Percentiles rank a stretch among this genome's conserved stretches.
Evolutionary conservation across 306 rosid genomes (phyloP).

Genomic region (Boehmeria nivea): DNA sequence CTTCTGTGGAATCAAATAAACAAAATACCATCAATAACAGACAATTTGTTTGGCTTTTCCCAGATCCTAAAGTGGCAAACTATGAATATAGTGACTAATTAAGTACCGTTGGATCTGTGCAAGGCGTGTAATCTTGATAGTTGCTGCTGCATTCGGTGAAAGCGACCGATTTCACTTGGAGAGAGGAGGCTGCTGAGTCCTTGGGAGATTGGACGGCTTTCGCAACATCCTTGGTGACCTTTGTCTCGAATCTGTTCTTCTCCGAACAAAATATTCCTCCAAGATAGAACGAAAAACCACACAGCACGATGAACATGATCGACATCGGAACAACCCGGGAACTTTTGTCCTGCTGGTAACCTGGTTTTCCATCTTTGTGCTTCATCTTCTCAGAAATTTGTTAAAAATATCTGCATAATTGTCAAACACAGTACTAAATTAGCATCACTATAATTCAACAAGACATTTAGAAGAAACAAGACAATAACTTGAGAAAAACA

Average conservation of each 20-base stretch:
- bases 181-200: constrained; percentile 37
- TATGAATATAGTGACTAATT: constrained; percentile 15
- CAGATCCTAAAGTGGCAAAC: constrained; percentile 2
- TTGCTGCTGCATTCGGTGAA: constrained; percentile 66
- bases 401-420: constrained; percentile 43
- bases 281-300: constrained; percentile 79
- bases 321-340: constrained; percentile 43
- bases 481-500: no score
- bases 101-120: constrained; percentile 95
- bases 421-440: no score
- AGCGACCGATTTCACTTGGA: constrained; percentile 39
- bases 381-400: constrained; percentile 53
- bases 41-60: background rate
- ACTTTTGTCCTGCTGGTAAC: constrained; percentile 41
- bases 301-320: constrained; percentile 45
- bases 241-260: constrained; percentile 28
- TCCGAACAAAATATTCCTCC: constrained; percentile 74
- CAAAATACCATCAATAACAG: background rate
- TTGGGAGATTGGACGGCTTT: constrained; percentile 36
- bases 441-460: background rate
- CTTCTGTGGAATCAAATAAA: constrained; percentile 56
- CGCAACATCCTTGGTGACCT: constrained; percentile 24
- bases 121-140: constrained; percentile 90
- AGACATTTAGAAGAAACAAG: no score
- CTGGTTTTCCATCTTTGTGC: constrained; percentile 85